Conservation (phyloP, 2,329 filamentous ascomycete genomes). For the Nigrospora osmanthi region DNA sequence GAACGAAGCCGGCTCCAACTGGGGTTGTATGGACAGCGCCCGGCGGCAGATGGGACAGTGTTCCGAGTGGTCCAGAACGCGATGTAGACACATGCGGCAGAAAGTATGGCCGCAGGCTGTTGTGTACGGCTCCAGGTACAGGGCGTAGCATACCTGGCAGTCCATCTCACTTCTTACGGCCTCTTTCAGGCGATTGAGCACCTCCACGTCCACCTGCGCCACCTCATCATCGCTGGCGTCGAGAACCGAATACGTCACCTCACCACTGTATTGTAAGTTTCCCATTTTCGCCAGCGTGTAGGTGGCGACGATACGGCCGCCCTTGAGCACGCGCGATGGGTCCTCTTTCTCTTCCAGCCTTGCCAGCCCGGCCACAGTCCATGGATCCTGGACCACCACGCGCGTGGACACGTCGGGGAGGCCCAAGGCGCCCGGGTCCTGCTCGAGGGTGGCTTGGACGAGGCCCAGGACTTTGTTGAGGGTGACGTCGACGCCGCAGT, state of each 20-base stretch:
- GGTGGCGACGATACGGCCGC: constrained; percentile 56
- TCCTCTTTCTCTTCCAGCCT: constrained; percentile 26
- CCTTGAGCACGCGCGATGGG: constrained; percentile 32
- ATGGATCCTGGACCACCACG: constrained; percentile 28
- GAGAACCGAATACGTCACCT: constrained; percentile 19
- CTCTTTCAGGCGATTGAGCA: constrained; percentile 54
- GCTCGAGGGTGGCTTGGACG: constrained; percentile 44
- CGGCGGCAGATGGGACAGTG: constrained; percentile 77
- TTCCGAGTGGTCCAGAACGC: constrained; percentile 68
- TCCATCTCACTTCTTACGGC: constrained; percentile 64
- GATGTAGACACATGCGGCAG: constrained; percentile 70
- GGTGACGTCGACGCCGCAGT: constrained; percentile 72
- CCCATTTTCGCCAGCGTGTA: constrained; percentile 49
- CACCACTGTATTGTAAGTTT: constrained; percentile 23
- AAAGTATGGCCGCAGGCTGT: constrained; percentile 86
- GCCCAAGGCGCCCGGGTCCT: constrained; percentile 24
- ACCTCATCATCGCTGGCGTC: constrained; percentile 17
- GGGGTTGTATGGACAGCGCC: constrained; percentile 42
- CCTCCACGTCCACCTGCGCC: constrained; percentile 31
- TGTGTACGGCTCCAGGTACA: constrained; percentile 76
- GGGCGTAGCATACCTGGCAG: constrained; percentile 79
- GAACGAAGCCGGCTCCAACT: constrained; percentile 29
- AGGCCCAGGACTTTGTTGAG: constrained; percentile 62
- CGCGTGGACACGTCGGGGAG: constrained; percentile 29
- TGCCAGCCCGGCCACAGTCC: constrained; percentile 31